Conservation (phyloP, 2,329 filamentous ascomycete species). For the Pyricularia sp. region DNA sequence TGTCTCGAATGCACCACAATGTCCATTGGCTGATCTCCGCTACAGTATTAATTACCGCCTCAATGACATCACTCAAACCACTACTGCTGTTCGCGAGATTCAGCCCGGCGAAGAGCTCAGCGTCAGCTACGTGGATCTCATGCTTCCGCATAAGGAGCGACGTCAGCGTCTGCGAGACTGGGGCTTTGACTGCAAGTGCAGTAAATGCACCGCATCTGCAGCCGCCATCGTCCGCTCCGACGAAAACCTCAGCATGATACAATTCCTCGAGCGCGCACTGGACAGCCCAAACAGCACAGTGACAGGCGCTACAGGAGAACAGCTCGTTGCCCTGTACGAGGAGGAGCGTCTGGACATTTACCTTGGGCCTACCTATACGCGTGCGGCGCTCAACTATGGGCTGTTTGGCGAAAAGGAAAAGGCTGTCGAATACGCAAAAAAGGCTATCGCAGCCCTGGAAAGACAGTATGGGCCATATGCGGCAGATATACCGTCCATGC, state of each 20-base stretch:
- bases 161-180: slow-evolving; percentile 20
- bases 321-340: slow-evolving; percentile 21
- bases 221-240: slow-evolving; percentile 19
- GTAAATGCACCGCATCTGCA: slow-evolving; percentile 17
- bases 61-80: slow-evolving; percentile 23
- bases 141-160: slow-evolving; percentile 17
- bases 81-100: slow-evolving; percentile 26
- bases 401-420: slow-evolving; percentile 23
- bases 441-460: slow-evolving; percentile 21
- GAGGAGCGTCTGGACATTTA: slow-evolving; percentile 22
- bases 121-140: slow-evolving; percentile 25
- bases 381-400: slow-evolving; percentile 27
- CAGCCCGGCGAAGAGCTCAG: slow-evolving; percentile 25
- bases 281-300: slow-evolving; percentile 13
- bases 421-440: slow-evolving; percentile 20
- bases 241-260: slow-evolving; percentile 19
- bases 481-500: slow-evolving; percentile 21
- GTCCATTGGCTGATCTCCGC: neutral
- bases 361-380: slow-evolving; percentile 23
- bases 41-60: slow-evolving; percentile 24
- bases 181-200: slow-evolving; percentile 26
- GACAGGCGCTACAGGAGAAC: slow-evolving; percentile 17
- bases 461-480: slow-evolving; percentile 21
- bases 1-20: neutral
- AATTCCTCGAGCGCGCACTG: slow-evolving; percentile 17